Evolutionary conservation across 2,329 filamentous ascomycete genomes (phyloP), one percentile per base, ranked within the genome.

Genomic region (Teratosphaeria pseudoeucalypti): DNA sequence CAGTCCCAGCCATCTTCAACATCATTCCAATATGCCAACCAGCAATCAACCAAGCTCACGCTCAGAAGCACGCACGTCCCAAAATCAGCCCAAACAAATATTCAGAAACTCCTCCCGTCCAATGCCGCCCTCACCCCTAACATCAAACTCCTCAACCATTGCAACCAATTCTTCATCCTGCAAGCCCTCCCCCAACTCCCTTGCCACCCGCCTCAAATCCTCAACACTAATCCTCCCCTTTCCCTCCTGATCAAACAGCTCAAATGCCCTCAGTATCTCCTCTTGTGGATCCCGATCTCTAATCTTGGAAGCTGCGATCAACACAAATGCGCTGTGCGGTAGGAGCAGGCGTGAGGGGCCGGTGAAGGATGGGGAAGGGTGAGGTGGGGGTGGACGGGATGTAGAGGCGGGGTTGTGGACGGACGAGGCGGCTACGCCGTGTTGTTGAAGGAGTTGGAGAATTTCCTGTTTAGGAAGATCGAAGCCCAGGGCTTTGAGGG

Each of bases 61-160:
- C 5, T 16, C 34, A 32, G 34, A 39, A 12, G 12, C 9, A 1
- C n/a, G 5, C 43, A 3, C 2, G 0, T 19, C n/a, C 43, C n/a
- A 5, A 5, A 19, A 7, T 58, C 55, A 64, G 14, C 76, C 77
- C 72, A 85, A 76, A 72, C 84, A 86, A 65, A 87, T 87, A n/a
- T 81, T 80, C 66, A 86, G 77, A 75, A 87, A 87, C 61, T 84
- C 84, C 61, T 86, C 84, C 67, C 81, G 72, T 55, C 78, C 81
- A 65, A 87, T 85, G 60, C 81, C 91, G 11, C 92, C 92, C 67
- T 95, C 95, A 1, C 90, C 92, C 71, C 95, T 89, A 64, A 96
- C 81, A 77, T 99, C 94, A 77, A 97, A 95, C 75, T 97, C 92
- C 70, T 96, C 91, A 77, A 99, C 94, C 94, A 99, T 99, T 64